Evolutionary conservation across 73 alveolate species (phyloP).

Genomic region (Loxodes magnus): DNA sequence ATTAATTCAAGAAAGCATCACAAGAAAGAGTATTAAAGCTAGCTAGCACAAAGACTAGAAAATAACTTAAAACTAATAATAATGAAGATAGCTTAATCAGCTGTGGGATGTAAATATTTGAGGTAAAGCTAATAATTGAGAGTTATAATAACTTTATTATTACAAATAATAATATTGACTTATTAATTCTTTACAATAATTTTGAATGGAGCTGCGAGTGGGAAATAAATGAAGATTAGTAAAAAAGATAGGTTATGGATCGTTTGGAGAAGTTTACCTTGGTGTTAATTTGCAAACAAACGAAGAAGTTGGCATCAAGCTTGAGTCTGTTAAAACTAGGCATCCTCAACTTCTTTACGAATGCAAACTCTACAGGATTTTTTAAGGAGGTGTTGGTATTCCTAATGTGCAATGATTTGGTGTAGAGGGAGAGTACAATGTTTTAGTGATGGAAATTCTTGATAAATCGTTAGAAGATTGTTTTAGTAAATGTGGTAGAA

Average conservation of each 20-base stretch:
- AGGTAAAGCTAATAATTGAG: no score
- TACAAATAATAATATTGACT: no score
- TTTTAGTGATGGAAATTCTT: constrained; percentile 74
- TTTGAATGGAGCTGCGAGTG: no score
- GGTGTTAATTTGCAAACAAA: constrained; percentile 52
- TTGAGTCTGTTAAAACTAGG: constrained; percentile 54
- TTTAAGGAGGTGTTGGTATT: constrained; percentile 67
- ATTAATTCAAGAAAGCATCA: no score
- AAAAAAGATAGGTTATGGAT: constrained; percentile 80
- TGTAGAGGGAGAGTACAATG: constrained; percentile 61
- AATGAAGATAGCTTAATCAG: no score
- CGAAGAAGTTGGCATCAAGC: constrained; percentile 76
- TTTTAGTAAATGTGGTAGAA: constrained; percentile 49
- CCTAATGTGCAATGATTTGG: constrained; percentile 59
- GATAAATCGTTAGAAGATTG: constrained; percentile 78
- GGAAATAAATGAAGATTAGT: constrained; percentile 59
- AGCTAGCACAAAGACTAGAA: no score
- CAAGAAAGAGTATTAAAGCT: no score
- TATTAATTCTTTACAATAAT: no score
- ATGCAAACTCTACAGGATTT: constrained; percentile 60
- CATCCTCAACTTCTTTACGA: constrained; percentile 88
- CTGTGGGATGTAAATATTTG: no score
- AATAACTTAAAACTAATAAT: no score
- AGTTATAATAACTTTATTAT: no score
- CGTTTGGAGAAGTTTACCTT: constrained; percentile 80